Evolutionary conservation across 2,329 filamentous ascomycete species (phyloP), one percentile per base, ranked within the genome.

Genomic region (Penicillium crustosum): DNA sequence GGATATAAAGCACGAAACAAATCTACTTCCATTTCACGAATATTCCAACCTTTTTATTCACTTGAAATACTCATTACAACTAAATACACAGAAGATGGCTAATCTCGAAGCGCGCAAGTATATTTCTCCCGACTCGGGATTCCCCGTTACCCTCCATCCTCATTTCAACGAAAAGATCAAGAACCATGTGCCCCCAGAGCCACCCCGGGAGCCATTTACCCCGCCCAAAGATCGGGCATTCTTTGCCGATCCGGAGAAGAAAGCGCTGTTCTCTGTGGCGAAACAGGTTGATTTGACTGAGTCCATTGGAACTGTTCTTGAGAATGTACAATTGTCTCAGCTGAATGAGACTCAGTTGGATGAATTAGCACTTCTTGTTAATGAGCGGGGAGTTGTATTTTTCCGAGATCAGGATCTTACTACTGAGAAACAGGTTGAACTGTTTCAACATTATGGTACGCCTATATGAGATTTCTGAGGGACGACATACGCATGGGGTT

Each of bases 41-140:
- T 3, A 27, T 38, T 17, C 6, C 9, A 27, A 19, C 5, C 3
- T 2, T 8, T 7, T 49, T 19, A 38, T 6, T n/a, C 4, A 19
- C 27, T 31, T 17, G 4, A 8, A 10, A 12, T 2, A 25, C 9
- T 8, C 12, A 23, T 7, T 13, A 13, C 23, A 29, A 31, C 12
- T n/a, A 4, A n/a, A 23, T 6, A 5, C 13, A 15, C 15, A 45
- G 23, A 47, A 9, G 3, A 74, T 76, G 71, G 75, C 74, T 41
- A 67, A 76, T 47, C 74, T 82, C 5, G 78, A 80, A 68, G 63
- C 79, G 5, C 72, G 73, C 42, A 79, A 81, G 36, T 76, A 81
- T 61, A 75, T 82, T 38, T 82, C 79, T 6, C 75, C 77, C 6
- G 79, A 82, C 61, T 82, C 80, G 1, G 79, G 79, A 1, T 78